A percentile compares a stretch with the other conserved stretches of the same genome.
These are phyloP conservation scores for Metschnikowia santaceciliae DNA, from an alignment of 805 yeast genomes.

Conservation along the genomic window DNA sequence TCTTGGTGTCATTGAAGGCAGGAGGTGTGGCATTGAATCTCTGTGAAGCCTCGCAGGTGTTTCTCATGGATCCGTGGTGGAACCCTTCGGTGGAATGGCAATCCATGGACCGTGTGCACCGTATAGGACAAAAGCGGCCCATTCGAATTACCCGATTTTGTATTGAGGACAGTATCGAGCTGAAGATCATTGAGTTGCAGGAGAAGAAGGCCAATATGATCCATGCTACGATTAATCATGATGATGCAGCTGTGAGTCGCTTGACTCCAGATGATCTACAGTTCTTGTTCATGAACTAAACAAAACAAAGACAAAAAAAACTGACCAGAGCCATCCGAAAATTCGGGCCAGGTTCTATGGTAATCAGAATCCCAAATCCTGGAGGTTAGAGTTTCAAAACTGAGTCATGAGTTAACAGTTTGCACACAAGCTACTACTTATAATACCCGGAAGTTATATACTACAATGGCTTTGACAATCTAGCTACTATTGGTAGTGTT, in stretches of 20 bases:
- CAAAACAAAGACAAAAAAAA: neutral
- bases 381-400: too few species aligned
- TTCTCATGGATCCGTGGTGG: conserved; percentile 98
- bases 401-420: too few species aligned
- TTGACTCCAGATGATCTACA: conserved; percentile 93
- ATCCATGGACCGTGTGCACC: conserved; percentile 94
- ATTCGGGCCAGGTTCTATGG: too few species aligned
- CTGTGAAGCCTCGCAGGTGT: conserved; percentile 96
- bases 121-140: conserved; percentile 95
- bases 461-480: too few species aligned
- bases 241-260: conserved; percentile 83
- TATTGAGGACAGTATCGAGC: conserved; percentile 95
- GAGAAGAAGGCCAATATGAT: conserved; percentile 98
- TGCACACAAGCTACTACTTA: too few species aligned
- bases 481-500: too few species aligned
- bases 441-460: too few species aligned
- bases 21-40: conserved; percentile 98
- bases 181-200: conserved; percentile 91
- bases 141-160: conserved; percentile 89
- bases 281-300: conserved; percentile 79
- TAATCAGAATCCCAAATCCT: too few species aligned
- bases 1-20: conserved; percentile 90
- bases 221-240: conserved; percentile 91
- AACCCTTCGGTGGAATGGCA: conserved; percentile 99
- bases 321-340: too few species aligned